Conservation (phyloP, 2,329 filamentous ascomycete genomes). For the Alternaria brassicicola region DNA sequence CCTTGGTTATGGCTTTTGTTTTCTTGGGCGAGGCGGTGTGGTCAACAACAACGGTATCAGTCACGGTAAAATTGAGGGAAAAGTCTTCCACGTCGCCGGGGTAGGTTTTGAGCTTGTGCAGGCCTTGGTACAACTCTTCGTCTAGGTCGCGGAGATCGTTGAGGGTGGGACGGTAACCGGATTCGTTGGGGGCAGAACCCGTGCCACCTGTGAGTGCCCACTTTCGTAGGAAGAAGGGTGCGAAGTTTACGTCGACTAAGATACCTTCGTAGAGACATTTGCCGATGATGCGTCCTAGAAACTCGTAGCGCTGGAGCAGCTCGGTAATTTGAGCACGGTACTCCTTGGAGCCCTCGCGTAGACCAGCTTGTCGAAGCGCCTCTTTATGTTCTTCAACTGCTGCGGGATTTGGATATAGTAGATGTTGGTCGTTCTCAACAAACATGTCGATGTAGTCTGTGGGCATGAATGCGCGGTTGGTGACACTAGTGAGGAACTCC, state of each 20-base stretch:
- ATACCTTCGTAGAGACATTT: slow-evolving; percentile 99
- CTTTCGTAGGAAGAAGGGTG: slow-evolving; percentile 93
- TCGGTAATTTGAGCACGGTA: slow-evolving; percentile 65
- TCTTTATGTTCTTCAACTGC: slow-evolving; percentile 73
- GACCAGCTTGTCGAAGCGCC: slow-evolving; percentile 58
- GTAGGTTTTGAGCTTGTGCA: slow-evolving; percentile 83
- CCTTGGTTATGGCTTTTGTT: slow-evolving; percentile 69
- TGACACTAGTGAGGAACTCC: slow-evolving; percentile 90
- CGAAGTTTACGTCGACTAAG: slow-evolving; percentile 89
- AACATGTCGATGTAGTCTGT: slow-evolving; percentile 68
- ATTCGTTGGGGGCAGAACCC: slow-evolving; percentile 67
- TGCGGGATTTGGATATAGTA: slow-evolving; percentile 86
- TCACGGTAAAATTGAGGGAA: slow-evolving; percentile 85
- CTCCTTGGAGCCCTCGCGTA: slow-evolving; percentile 60
- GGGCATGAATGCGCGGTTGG: slow-evolving; percentile 78
- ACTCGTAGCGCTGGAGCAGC: slow-evolving; percentile 80
- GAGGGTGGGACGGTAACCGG: slow-evolving; percentile 84
- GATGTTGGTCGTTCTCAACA: slow-evolving; percentile 79
- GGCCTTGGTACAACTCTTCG: slow-evolving; percentile 85
- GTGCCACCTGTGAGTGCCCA: slow-evolving; percentile 79
- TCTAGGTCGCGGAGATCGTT: slow-evolving; percentile 95
- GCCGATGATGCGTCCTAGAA: slow-evolving; percentile 88
- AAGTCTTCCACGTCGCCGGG: slow-evolving; percentile 80
- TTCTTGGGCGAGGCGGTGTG: slow-evolving; percentile 44
- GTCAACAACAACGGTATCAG: slow-evolving; percentile 64